phyloP scores from a whole-genome alignment of 345 rosid species.

The Eucalyptus pauciflora region DNA sequence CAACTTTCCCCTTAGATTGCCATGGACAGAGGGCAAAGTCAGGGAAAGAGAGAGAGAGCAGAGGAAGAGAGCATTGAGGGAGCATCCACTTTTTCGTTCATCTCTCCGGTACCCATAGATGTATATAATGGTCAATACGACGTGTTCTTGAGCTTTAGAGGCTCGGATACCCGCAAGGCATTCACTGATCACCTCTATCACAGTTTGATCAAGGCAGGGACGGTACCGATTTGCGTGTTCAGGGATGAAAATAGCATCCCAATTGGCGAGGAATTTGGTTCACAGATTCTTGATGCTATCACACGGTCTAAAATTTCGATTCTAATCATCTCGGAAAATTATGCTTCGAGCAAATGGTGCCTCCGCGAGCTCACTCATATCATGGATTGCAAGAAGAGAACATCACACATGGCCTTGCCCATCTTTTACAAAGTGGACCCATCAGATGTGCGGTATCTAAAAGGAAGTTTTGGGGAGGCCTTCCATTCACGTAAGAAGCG shows the following conservation, averaged over 20 bases:
- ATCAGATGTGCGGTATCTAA: background rate
- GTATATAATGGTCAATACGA: no score
- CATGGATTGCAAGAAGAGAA: accelerated
- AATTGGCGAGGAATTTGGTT: background rate
- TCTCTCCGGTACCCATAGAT: no score
- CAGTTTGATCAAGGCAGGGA: accelerated
- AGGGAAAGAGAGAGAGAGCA: no score
- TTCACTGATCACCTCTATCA: background rate
- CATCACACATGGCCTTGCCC: accelerated
- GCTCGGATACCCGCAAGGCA: accelerated
- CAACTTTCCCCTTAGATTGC: no score
- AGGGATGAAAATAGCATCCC: background rate
- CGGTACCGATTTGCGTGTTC: accelerated
- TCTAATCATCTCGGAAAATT: accelerated
- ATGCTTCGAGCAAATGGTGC: background rate
- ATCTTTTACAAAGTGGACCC: accelerated
- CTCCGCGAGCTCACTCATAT: background rate
- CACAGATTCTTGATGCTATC: background rate
- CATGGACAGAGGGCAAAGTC: no score
- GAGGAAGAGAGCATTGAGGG: background rate
- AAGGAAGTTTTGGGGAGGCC: accelerated
- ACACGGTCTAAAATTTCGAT: background rate
- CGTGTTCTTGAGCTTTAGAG: background rate
- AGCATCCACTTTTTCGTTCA: background rate
- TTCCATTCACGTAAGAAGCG: accelerated